Base-by-base conservation (phyloP, 1,139 yeast genomes). In the Suhomyces bribrorum region DNA sequence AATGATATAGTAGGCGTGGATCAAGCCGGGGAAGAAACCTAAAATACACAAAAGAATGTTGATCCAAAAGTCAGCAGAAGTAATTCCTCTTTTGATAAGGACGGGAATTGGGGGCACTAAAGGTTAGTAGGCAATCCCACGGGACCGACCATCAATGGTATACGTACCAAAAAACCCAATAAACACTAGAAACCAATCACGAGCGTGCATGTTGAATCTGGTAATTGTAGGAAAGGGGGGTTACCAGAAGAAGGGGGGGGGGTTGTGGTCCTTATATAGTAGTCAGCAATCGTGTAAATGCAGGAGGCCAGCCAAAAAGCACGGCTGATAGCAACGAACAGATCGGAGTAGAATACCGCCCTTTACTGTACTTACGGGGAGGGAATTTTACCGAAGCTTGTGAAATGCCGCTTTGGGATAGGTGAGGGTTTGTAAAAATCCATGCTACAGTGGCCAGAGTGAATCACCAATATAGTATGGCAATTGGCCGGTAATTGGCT, bases 21-120 rank as follows among this genome's bases (percentile, higher is more conserved):
- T 59, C 39, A 83, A 64, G 6, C 96, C 96, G 0, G 97, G 97
- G 44, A 89, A 59, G 61, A 79, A 85, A 3, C 96, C 96, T 36
- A 89, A 69, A 36, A 83, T 50, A 61, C 90, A 86, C 37, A 89
- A 71, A 26, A 86, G 74, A 38, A 89, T 70, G 61, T 88, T 89
- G 53, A 88, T 82, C 62, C 81, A 69, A 50, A 83, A 50, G 53
- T 84, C 94, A 26, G 81, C 79, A 5, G 88, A 77, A 52, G 77
- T 77, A 50, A 83, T 60, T 1, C 95, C 95, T 47, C 89, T 69
- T 61, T 86, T 86, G 48, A 87, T 64, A 47, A 83, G 75, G 20
- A 88, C 96, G 8, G 95, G 90, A 24, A 87, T 66, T 5, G 95
- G 95, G 5, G 96, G 96, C 36, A 86, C 56, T 55, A 40, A 7